Conservation (phyloP, 768 basidiomycete species). For the Guyanaporus albipodus region DNA sequence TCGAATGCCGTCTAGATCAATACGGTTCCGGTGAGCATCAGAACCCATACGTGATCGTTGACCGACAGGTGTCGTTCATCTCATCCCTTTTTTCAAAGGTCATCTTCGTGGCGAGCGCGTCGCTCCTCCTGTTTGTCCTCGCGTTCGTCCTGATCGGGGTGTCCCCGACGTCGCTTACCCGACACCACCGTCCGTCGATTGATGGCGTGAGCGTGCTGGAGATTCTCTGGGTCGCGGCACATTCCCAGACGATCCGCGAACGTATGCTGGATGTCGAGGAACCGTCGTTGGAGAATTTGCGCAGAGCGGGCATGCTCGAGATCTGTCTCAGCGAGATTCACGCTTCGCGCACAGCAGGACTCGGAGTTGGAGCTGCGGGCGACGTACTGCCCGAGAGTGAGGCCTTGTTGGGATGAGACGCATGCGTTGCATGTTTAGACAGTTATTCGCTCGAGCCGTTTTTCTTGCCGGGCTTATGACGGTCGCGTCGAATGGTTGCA, state of each 20-base stretch:
- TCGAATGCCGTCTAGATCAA: too few relatives aligned
- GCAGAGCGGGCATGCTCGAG: neutral
- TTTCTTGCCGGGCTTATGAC: too few relatives aligned
- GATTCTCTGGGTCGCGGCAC: neutral
- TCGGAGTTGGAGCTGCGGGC: too few relatives aligned
- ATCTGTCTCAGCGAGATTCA: too few relatives aligned
- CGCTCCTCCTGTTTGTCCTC: neutral
- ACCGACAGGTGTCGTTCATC: too few relatives aligned
- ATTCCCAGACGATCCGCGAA: neutral
- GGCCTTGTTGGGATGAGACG: too few relatives aligned
- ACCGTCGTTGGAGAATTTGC: neutral
- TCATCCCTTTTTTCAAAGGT: too few relatives aligned
- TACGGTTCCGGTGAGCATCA: neutral
- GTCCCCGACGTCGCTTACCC: neutral
- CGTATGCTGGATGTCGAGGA: neutral
- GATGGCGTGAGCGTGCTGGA: neutral
- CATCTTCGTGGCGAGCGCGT: neutral
- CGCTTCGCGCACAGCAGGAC: too few relatives aligned
- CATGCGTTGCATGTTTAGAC: too few relatives aligned
- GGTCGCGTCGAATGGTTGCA: too few relatives aligned
- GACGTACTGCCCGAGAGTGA: too few relatives aligned
- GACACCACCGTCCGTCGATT: neutral
- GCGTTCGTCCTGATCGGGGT: neutral
- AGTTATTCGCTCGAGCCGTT: too few relatives aligned
- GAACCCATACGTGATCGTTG: neutral